Percentiles rank a stretch among this genome's conserved stretches.
Evolutionary conservation across 345 rosid genomes (phyloP).

Genomic region (Dimocarpus longan): DNA sequence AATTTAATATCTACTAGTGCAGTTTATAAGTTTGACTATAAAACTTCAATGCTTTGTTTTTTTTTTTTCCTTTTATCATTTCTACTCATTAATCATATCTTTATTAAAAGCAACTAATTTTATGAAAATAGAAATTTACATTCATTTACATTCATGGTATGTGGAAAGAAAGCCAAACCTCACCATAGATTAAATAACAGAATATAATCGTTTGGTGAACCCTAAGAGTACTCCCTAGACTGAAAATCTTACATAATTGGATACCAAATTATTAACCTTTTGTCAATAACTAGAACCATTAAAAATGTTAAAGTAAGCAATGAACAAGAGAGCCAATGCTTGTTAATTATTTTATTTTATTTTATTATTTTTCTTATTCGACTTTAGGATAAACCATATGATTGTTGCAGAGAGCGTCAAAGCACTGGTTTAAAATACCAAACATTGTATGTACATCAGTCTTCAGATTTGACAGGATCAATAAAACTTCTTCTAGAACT

Average conservation of each 20-base stretch:
- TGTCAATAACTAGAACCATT: background rate
- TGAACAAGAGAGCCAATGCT: background rate
- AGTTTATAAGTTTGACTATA: background rate
- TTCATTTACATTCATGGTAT: too few species aligned
- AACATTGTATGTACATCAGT: background rate
- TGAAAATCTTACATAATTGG: background rate
- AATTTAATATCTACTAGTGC: background rate
- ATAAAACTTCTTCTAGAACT: background rate
- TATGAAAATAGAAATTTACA: background rate
- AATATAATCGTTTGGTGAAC: background rate
- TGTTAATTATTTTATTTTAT: background rate
- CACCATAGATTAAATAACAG: background rate
- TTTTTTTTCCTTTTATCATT: too few species aligned
- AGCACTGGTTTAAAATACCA: background rate
- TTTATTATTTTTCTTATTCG: background rate
- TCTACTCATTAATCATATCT: too few species aligned
- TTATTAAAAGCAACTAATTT: too few species aligned
- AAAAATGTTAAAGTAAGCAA: background rate
- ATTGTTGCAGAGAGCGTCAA: background rate
- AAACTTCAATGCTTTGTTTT: background rate
- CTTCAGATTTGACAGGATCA: background rate
- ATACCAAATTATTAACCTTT: background rate
- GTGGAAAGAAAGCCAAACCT: conserved; percentile 1
- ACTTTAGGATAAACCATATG: background rate
- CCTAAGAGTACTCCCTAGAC: background rate